phyloP scores from a whole-genome alignment of 2,329 filamentous ascomycete species.

The Aspergillus pseudoglaucus region DNA sequence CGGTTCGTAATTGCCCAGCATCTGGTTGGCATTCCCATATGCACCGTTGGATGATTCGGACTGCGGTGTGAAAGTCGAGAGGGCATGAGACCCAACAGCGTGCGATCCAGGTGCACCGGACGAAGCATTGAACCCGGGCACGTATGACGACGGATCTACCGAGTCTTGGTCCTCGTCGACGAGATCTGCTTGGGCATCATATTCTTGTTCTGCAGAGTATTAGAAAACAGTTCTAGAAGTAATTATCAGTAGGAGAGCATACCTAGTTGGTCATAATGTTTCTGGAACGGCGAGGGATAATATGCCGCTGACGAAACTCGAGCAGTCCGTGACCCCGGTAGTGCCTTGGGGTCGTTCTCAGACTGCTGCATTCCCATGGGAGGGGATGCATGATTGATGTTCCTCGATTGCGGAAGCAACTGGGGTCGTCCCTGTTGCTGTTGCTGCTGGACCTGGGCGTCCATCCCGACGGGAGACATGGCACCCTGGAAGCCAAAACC shows the following conservation, averaged over 20 bases:
- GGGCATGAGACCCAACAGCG: slow-evolving; percentile 35
- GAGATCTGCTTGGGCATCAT: slow-evolving; percentile 83
- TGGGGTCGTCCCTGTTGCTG: slow-evolving; percentile 43
- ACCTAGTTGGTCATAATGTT: slow-evolving; percentile 93
- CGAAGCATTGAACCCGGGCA: slow-evolving; percentile 42
- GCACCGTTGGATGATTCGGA: slow-evolving; percentile 30
- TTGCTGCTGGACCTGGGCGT: slow-evolving; percentile 35
- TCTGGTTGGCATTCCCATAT: slow-evolving; percentile 43
- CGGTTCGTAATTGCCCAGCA: slow-evolving; percentile 70
- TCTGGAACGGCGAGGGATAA: slow-evolving; percentile 84
- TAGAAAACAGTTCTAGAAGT: slow-evolving; percentile 17
- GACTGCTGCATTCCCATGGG: slow-evolving; percentile 33
- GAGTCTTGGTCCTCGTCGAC: slow-evolving; percentile 74
- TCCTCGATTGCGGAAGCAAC: slow-evolving; percentile 34
- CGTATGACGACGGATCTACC: slow-evolving; percentile 62
- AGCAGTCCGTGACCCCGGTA: slow-evolving; percentile 24
- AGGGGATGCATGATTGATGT: slow-evolving; percentile 27
- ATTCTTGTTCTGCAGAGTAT: slow-evolving; percentile 77
- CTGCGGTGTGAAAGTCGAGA: slow-evolving; percentile 35
- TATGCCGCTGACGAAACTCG: slow-evolving; percentile 49
- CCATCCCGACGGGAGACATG: slow-evolving; percentile 56
- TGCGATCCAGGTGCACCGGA: slow-evolving; percentile 38
- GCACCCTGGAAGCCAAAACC: slow-evolving; percentile 55
- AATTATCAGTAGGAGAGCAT: slow-evolving; percentile 68
- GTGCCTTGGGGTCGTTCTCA: slow-evolving; percentile 29